Conservation (phyloP, 2,329 filamentous ascomycete genomes). For the Hypoxylon sp. region DNA sequence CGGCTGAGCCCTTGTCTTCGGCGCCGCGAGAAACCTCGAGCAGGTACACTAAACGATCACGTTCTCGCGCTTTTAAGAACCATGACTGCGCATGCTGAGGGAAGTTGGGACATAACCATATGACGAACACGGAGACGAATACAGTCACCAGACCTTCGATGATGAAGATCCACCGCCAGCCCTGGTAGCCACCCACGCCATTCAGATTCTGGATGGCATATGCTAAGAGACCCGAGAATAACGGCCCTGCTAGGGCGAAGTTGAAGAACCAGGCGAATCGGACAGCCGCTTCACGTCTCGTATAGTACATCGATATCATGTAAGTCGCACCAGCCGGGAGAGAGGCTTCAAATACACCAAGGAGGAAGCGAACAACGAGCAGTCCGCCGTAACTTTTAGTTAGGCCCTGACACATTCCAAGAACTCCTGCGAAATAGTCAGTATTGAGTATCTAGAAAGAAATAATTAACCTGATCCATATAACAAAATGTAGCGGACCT, state of each 20-base stretch:
- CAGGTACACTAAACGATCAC: slow-evolving; percentile 44
- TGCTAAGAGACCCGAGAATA: slow-evolving; percentile 60
- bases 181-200: slow-evolving; percentile 57
- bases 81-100: slow-evolving; percentile 51
- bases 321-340: slow-evolving; percentile 54
- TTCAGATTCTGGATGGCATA: slow-evolving; percentile 60
- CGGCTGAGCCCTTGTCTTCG: slow-evolving; percentile 47
- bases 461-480: neutral
- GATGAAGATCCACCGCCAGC: slow-evolving; percentile 66
- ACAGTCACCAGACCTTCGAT: slow-evolving; percentile 52
- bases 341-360: slow-evolving; percentile 79
- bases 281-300: slow-evolving; percentile 48
- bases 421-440: slow-evolving; percentile 53
- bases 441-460: neutral
- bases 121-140: slow-evolving; percentile 41
- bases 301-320: slow-evolving; percentile 53
- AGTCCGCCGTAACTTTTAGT: slow-evolving; percentile 59
- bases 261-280: slow-evolving; percentile 55
- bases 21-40: slow-evolving; percentile 49
- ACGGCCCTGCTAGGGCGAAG: slow-evolving; percentile 58
- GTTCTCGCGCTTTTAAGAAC: slow-evolving; percentile 49
- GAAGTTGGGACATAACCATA: slow-evolving; percentile 50
- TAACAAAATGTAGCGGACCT: slow-evolving; percentile 50
- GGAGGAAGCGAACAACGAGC: slow-evolving; percentile 68
- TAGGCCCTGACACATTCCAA: slow-evolving; percentile 61